Evolutionary conservation across 139 green algal genomes (phyloP).

Genomic region (Picochlorum sp.): DNA sequence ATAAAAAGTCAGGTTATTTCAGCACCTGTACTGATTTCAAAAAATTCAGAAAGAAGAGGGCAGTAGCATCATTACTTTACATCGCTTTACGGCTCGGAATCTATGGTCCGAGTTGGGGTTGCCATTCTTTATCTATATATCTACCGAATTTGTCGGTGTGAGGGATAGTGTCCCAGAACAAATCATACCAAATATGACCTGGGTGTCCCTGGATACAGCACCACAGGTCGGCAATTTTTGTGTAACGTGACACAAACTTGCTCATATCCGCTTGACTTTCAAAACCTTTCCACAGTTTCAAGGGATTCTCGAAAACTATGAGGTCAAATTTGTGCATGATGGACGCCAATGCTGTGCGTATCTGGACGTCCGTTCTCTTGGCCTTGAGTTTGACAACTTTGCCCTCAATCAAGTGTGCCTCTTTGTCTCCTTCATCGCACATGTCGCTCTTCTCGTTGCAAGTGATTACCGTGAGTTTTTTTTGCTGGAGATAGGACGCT

Average conservation of each 20-base stretch:
- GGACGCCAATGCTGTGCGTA: background rate
- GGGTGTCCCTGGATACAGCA: conserved; percentile 78
- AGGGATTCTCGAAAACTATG: background rate
- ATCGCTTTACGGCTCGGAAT: too few species aligned
- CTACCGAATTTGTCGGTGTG: background rate
- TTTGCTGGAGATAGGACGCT: background rate
- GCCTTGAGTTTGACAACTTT: background rate
- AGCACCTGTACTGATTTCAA: too few species aligned
- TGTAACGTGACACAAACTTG: conserved; percentile 42
- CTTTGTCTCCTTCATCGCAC: background rate
- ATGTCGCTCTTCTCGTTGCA: background rate
- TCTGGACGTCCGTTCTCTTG: background rate
- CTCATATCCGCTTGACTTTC: conserved; percentile 25
- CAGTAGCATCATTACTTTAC: too few species aligned
- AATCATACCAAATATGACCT: conserved; percentile 68
- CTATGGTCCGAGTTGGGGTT: background rate
- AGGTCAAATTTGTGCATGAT: background rate
- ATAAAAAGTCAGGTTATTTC: too few species aligned
- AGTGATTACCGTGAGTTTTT: background rate
- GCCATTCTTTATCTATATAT: background rate
- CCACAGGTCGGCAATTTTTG: conserved; percentile 55
- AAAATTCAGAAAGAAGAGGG: too few species aligned
- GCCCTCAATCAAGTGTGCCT: background rate
- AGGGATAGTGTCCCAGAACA: background rate
- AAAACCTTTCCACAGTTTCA: conserved; percentile 23